Evolutionary conservation across 768 basidiomycete genomes (phyloP).

Genomic region (Boletus edulis): DNA sequence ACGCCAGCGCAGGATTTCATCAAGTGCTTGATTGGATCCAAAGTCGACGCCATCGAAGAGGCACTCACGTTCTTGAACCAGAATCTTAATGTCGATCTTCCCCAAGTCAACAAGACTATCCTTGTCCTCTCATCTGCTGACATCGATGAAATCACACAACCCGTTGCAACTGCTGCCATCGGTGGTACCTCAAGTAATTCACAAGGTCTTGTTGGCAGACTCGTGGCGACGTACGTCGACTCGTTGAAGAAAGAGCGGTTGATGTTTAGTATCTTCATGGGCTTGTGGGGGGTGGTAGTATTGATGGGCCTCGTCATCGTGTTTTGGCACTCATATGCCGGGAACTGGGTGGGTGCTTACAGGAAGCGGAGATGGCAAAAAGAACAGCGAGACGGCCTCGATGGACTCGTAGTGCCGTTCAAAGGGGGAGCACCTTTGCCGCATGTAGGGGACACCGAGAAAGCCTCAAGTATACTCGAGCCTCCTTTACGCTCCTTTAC

Average conservation of each 20-base stretch:
- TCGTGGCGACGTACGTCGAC: constrained; percentile 70
- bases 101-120: constrained; percentile 69
- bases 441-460: constrained; percentile 23
- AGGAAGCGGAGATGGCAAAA: constrained; percentile 48
- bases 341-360: constrained; percentile 43
- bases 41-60: constrained; percentile 81
- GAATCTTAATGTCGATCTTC: constrained; percentile 79
- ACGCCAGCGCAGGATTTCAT: constrained; percentile 83
- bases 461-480: constrained; percentile 18
- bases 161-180: constrained; percentile 82
- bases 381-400: constrained; percentile 49
- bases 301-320: constrained; percentile 72
- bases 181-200: constrained; percentile 51
- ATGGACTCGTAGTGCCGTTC: constrained; percentile 37
- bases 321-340: constrained; percentile 69
- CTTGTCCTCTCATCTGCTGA: constrained; percentile 73
- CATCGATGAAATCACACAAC: constrained; percentile 71
- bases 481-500: constrained; percentile 46
- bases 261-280: constrained; percentile 82
- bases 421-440: constrained; percentile 12
- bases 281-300: constrained; percentile 79
- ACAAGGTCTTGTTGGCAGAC: constrained; percentile 64
- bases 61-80: constrained; percentile 90
- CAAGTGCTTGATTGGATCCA: constrained; percentile 84
- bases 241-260: constrained; percentile 78